Base-by-base conservation (phyloP, 2,329 filamentous ascomycete genomes). In the Paecilomyces dactylethromorphus region DNA sequence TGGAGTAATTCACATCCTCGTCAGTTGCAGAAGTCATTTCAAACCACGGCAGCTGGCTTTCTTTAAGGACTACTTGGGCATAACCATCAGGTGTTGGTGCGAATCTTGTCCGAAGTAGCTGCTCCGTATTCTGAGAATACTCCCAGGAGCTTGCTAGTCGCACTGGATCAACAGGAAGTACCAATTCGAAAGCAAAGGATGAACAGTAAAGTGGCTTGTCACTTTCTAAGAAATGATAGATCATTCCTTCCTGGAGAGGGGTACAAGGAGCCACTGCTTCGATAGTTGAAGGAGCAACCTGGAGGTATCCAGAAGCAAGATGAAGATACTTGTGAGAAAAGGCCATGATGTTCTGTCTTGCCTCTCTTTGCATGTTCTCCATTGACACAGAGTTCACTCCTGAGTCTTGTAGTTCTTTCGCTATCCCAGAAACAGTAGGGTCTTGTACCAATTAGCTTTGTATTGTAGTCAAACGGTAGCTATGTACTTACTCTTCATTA, bases 201-300 rank as follows among this genome's bases (percentile, higher is more conserved):
- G 92, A 92, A 71, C 93, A 95, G 69, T 97, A 97, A 0, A 88
- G 75, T 0, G 81, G 78, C 0, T 76, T 70, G 0, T 80, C 74
- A 18, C 78, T 84, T 10, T 84, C 82, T 39, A 89, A 70, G 24
- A 86, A 87, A 54, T 86, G 83, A 5, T 88, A 88, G 55, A 96
- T 85, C 78, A 97, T 93, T 0, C 92, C 92, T 69, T 93, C 86
- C 68, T 97, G 92, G 0, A 96, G 77, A 0, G 92, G 84, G 0
- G 92, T 95, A 69, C 92, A 96, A 3, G 92, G 92, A 0, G 85
- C 85, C 56, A 96, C 84, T 59, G 84, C 84, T 67, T 94, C 88
- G 10, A 96, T 82, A 1, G 85, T 77, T 5, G 74, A 68, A 1
- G 77, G 71, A 0, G 76, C 66, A 1, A 87, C 62, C 0, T 74